Conservation (phyloP, 768 basidiomycete species). For the Cystofilobasidium macerans region DNA sequence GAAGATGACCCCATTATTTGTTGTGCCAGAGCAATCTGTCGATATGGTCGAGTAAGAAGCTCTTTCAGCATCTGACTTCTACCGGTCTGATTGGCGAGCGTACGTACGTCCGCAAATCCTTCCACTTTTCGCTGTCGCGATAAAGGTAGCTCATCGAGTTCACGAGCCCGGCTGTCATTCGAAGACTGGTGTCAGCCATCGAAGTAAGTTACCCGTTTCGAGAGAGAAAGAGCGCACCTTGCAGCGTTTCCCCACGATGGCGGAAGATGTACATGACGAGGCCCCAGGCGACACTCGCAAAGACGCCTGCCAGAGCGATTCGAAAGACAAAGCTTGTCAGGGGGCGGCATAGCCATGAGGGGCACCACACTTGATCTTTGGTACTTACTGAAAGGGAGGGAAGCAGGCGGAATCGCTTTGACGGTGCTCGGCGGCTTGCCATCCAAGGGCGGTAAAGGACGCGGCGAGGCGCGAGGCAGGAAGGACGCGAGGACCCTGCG, state of each 20-base stretch:
- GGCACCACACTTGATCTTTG: no score
- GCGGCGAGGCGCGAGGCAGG: constrained; percentile 55
- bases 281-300: constrained; percentile 60
- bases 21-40: constrained; percentile 71
- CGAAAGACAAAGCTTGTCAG: background rate
- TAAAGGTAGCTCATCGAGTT: constrained; percentile 57
- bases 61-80: no score
- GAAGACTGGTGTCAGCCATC: no score
- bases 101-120: constrained; percentile 52
- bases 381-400: constrained; percentile 66
- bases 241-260: constrained; percentile 75
- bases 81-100: background rate
- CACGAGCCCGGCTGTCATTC: background rate
- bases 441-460: constrained; percentile 37
- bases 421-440: constrained; percentile 42
- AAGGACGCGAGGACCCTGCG: constrained; percentile 85
- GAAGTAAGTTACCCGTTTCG: constrained; percentile 51
- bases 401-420: constrained; percentile 66
- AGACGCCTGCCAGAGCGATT: constrained; percentile 9
- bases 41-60: background rate
- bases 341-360: no score
- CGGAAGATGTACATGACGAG: constrained; percentile 94
- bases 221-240: constrained; percentile 82
- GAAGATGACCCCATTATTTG: no score
- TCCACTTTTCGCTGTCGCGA: constrained; percentile 82